Conservation (phyloP, 768 basidiomycete species). For the Mycena chlorophos region DNA sequence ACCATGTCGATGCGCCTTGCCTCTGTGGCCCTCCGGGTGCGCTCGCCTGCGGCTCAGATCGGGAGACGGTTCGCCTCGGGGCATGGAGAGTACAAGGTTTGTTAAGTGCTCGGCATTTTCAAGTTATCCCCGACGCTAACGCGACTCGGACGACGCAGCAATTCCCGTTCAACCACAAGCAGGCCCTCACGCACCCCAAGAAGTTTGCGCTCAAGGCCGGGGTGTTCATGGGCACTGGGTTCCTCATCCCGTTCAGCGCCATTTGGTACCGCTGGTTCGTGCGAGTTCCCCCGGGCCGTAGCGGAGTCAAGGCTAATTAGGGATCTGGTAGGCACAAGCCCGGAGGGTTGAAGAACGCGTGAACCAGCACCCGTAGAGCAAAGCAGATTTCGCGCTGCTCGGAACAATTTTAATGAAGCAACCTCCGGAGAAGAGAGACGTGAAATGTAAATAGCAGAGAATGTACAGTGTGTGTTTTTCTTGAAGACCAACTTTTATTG, state of each 20-base stretch:
- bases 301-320: not conserved
- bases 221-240: slow-evolving; percentile 17
- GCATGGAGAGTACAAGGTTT: slow-evolving; percentile 21
- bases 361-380: too few relatives aligned
- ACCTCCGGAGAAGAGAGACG: too few relatives aligned
- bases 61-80: slow-evolving; percentile 21
- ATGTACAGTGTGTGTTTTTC: too few relatives aligned
- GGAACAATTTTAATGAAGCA: too few relatives aligned
- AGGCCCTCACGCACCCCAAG: slow-evolving; percentile 10
- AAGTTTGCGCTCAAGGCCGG: slow-evolving; percentile 12
- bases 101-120: not conserved
- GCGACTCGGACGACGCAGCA: slow-evolving; percentile 9
- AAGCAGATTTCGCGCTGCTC: too few relatives aligned
- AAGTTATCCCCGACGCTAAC: not conserved
- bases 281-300: not conserved
- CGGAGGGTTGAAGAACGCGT: slow-evolving; percentile 21
- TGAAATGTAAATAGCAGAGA: too few relatives aligned
- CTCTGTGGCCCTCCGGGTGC: slow-evolving; percentile 14
- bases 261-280: slow-evolving; percentile 23
- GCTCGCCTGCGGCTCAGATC: slow-evolving; percentile 11
- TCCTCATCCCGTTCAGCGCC: slow-evolving; percentile 20
- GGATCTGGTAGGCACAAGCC: slow-evolving; percentile 10
- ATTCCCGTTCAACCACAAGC: slow-evolving; percentile 19
- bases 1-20: slow-evolving; percentile 15
- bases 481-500: too few relatives aligned